These are phyloP conservation scores for Hortiboletus flavorubellus DNA, from an alignment of 768 basidiomycete genomes.

Conservation along the genomic window DNA sequence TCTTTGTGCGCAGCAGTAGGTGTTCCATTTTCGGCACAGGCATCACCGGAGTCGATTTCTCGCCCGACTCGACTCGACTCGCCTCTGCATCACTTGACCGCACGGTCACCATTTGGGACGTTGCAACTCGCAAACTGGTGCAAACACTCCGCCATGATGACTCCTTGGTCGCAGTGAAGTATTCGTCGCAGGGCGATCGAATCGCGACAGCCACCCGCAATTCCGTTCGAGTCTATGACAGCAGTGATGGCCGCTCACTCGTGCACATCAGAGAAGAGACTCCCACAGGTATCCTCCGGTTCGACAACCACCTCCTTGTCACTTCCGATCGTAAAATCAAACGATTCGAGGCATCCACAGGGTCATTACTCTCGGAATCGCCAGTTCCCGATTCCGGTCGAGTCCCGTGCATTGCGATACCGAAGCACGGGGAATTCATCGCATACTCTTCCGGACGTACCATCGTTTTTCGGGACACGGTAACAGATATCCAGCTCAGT, in stretches of 20 bases:
- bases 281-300: conserved; percentile 1
- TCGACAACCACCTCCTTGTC: not conserved
- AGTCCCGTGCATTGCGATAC: not conserved
- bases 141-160: not conserved
- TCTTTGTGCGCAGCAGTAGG: no score
- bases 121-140: not conserved
- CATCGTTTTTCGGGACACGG: no score
- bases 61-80: no score
- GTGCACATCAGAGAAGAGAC: not conserved
- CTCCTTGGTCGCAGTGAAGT: not conserved
- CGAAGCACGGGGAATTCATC: not conserved
- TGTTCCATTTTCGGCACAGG: no score
- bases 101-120: not conserved
- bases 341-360: not conserved
- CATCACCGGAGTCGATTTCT: no score
- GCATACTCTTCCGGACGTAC: not conserved
- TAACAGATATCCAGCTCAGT: not conserved
- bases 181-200: no score
- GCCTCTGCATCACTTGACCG: not conserved
- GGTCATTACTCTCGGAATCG: not conserved
- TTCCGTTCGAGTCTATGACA: not conserved
- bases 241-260: not conserved
- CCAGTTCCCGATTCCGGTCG: not conserved
- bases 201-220: not conserved
- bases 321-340: not conserved